A percentile compares a stretch with the other conserved stretches of the same genome.
Conservation (phyloP, 2,329 filamentous ascomycete genomes). For the Pseudocercospora macadamiae region DNA sequence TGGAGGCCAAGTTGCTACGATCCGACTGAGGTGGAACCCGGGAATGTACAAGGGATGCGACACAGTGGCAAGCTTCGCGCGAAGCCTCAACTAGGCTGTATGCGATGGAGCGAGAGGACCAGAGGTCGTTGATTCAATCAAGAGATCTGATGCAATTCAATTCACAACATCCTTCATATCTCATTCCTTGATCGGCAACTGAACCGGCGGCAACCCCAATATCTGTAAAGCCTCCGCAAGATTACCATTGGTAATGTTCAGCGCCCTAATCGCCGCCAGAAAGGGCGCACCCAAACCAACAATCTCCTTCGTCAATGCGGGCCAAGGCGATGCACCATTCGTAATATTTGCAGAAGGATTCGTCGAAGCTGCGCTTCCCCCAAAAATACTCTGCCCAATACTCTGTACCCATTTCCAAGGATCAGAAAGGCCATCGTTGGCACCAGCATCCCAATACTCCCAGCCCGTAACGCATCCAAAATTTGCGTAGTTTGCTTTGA, state of each 20-base stretch:
- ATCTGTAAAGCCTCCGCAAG: constrained; percentile 23
- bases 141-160: not conserved
- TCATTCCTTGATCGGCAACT: not conserved
- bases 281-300: constrained; percentile 20
- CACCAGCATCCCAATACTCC: constrained; percentile 37
- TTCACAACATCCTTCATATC: too few relatives aligned
- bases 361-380: not conserved
- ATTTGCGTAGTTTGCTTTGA: constrained; percentile 28
- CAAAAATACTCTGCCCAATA: constrained; percentile 24
- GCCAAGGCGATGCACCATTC: constrained; percentile 26
- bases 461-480: constrained; percentile 35
- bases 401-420: constrained; percentile 29
- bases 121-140: too few relatives aligned
- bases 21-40: too few relatives aligned
- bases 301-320: constrained; percentile 19
- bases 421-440: constrained; percentile 15
- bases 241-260: constrained; percentile 31
- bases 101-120: too few relatives aligned
- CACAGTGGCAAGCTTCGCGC: too few relatives aligned
- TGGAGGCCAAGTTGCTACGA: too few relatives aligned
- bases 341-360: constrained; percentile 15
- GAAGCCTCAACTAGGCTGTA: too few relatives aligned
- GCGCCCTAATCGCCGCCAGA: constrained; percentile 25
- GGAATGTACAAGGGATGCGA: too few relatives aligned
- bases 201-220: constrained; percentile 14